Conservation (phyloP, 768 basidiomycete species). For the Trichaptum fuscoviolaceum region DNA sequence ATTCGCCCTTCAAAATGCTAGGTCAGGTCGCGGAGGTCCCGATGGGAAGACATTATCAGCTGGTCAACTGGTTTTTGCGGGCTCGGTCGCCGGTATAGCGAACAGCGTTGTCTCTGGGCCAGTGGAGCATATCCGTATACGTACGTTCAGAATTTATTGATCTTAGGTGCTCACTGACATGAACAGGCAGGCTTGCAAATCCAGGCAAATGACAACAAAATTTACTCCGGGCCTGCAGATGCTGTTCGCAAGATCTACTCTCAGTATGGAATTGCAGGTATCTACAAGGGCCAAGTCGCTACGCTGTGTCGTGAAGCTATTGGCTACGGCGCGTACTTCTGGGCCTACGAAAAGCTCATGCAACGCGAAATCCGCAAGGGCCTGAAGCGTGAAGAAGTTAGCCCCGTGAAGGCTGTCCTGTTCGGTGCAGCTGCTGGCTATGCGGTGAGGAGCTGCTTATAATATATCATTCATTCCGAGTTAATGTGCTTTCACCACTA, state of each 20-base stretch:
- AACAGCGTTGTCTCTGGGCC: slow-evolving; percentile 94
- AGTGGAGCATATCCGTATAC: slow-evolving; percentile 96
- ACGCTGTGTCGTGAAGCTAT: slow-evolving; percentile 80
- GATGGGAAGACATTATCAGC: slow-evolving; percentile 56
- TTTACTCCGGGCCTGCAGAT: slow-evolving; percentile 81
- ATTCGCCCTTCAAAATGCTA: slow-evolving; percentile 61
- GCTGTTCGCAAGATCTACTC: slow-evolving; percentile 81
- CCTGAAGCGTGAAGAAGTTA: slow-evolving; percentile 72
- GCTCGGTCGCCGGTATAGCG: slow-evolving; percentile 81
- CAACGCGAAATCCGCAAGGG: slow-evolving; percentile 78
- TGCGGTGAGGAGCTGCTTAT: slow-evolving; percentile 47
- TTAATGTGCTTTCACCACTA: slow-evolving; percentile 24
- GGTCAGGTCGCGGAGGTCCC: slow-evolving; percentile 54
- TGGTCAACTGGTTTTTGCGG: slow-evolving; percentile 67
- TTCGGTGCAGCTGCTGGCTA: slow-evolving; percentile 94
- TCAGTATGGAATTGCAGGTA: slow-evolving; percentile 70
- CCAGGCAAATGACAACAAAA: slow-evolving; percentile 70
- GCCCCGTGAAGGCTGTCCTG: slow-evolving; percentile 67
- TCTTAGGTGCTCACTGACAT: not conserved
- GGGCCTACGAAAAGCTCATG: slow-evolving; percentile 88
- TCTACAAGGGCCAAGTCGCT: slow-evolving; percentile 90
- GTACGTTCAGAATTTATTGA: slow-evolving; percentile 39
- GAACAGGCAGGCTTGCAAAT: slow-evolving; percentile 73
- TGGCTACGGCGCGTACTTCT: slow-evolving; percentile 87
- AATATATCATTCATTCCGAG: not conserved